Percentiles rank a stretch among this genome's conserved stretches.
Evolutionary conservation across 176 grass and related monocot species (phyloP).

Genomic region (Saccharum spontaneum): DNA sequence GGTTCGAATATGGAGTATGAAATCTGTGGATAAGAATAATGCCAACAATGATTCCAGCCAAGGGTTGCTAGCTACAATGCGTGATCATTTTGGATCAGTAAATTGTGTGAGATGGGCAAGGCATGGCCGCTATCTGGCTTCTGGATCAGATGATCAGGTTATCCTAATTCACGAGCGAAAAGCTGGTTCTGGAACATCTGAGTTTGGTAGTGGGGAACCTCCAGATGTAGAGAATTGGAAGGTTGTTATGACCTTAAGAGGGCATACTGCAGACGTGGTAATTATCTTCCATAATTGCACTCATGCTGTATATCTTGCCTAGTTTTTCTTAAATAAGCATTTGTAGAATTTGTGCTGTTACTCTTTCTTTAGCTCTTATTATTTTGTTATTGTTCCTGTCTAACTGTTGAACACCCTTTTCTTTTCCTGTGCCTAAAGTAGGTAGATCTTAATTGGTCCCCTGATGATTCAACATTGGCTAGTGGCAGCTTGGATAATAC

Average conservation of each 20-base stretch:
- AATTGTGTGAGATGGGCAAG: constrained; percentile 98
- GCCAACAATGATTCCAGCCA: constrained; percentile 53
- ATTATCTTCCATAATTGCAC: constrained; percentile 38
- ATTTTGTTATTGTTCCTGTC: constrained; percentile 14
- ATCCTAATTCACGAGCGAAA: constrained; percentile 95
- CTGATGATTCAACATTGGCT: constrained; percentile 87
- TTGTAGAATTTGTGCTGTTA: neutral
- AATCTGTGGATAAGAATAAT: constrained; percentile 61
- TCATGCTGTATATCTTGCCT: neutral
- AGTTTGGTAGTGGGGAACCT: constrained; percentile 95
- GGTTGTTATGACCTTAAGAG: constrained; percentile 91
- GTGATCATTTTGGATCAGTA: constrained; percentile 96
- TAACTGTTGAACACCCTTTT: constrained; percentile 28
- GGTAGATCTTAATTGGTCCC: constrained; percentile 99
- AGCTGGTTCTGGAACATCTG: constrained; percentile 86
- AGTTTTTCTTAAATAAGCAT: neutral
- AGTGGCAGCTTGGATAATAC: constrained; percentile 95
- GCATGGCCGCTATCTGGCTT: constrained; percentile 85
- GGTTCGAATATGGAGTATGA: constrained; percentile 99
- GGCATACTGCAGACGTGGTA: constrained; percentile 99
- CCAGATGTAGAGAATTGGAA: constrained; percentile 99
- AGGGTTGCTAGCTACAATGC: constrained; percentile 73
- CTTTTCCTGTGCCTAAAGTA: constrained; percentile 60
- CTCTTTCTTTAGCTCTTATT: constrained; percentile 17
- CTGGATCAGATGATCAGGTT: constrained; percentile 97